These are phyloP conservation scores for Eutrema japonicum DNA, from an alignment of 345 rosid species.

Conservation along the genomic window DNA sequence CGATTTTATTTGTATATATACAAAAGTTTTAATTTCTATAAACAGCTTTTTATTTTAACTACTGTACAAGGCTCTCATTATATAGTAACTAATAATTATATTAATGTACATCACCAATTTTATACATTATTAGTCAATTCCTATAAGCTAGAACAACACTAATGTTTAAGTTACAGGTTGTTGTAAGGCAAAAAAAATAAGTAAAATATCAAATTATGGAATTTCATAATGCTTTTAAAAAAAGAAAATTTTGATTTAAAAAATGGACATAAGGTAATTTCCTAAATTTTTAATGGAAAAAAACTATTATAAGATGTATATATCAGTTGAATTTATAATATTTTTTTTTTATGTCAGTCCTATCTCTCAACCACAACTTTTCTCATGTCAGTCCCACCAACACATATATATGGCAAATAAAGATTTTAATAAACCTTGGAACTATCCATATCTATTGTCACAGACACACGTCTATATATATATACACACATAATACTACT, in stretches of 20 bases:
- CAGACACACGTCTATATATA: slow-evolving; percentile 25
- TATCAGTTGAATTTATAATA: too few relatives aligned
- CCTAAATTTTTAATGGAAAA: neutral
- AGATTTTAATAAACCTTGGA: slow-evolving; percentile 39
- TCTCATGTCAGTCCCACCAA: slow-evolving; percentile 33
- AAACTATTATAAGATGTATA: neutral
- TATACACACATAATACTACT: neutral
- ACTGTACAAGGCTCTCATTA: neutral
- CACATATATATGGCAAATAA: slow-evolving; percentile 33
- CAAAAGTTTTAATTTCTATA: too few relatives aligned
- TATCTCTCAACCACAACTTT: slow-evolving; percentile 42
- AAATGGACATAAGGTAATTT: neutral
- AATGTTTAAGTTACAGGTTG: neutral
- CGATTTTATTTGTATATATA: too few relatives aligned
- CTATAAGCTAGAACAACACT: neutral
- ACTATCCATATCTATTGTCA: slow-evolving; percentile 42
- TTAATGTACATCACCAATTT: neutral
- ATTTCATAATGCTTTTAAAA: neutral
- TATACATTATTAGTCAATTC: neutral
- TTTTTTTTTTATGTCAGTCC: neutral
- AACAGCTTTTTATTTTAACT: too few relatives aligned
- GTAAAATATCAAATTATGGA: neutral
- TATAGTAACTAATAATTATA: neutral
- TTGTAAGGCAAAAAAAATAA: neutral
- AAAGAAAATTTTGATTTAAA: neutral